Evolutionary conservation across 306 rosid species (phyloP), one percentile per base, ranked within the genome.

Genomic region (Biancaea sappan): DNA sequence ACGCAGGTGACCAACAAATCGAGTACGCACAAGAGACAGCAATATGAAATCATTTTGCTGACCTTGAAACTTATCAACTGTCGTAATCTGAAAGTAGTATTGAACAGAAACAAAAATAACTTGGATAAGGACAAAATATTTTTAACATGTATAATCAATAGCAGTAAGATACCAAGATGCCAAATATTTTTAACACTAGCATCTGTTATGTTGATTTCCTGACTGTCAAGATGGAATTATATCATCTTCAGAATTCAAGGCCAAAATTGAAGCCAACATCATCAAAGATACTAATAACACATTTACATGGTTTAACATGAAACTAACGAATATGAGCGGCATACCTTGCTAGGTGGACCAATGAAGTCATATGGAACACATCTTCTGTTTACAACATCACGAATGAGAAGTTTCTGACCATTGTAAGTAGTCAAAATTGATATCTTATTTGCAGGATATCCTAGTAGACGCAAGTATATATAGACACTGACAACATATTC

Each of bases 51-150:
- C 99, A 80, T 94, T 94, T 78, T 94, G 99, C 86, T 94, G 99
- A 79, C 99, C 99, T 89, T 94, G 99, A 88, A 94, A 94, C 77
- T 94, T 94, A 78, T 94, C 99, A 22, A 92, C 99, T 16, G 96
- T 94, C 11, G 99, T 75, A 76, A 94, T 94, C 99, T 94, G 83
- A 59, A 58, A 62, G 47, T 69, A 78, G 24, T 8, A 72, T 74
- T 28, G 28, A 70, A 71, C 24, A 48, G 40, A 46, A 77, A 73
- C 58, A 28, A 66, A 71, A 1, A 77, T 28, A 50, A 41, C 31
- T 28, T 32, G 40, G 44, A 14, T 71, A 38, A 72, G 75, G 38
- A 47, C 75, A 66, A 13, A 54, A 56, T 43, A 0, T 9, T 54
- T 4, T 21, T 13, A 41, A 60, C 67, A 56, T 46, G 22, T 19